phyloP scores from a whole-genome alignment of 129 eudicot species.

The Lonicera japonica region DNA sequence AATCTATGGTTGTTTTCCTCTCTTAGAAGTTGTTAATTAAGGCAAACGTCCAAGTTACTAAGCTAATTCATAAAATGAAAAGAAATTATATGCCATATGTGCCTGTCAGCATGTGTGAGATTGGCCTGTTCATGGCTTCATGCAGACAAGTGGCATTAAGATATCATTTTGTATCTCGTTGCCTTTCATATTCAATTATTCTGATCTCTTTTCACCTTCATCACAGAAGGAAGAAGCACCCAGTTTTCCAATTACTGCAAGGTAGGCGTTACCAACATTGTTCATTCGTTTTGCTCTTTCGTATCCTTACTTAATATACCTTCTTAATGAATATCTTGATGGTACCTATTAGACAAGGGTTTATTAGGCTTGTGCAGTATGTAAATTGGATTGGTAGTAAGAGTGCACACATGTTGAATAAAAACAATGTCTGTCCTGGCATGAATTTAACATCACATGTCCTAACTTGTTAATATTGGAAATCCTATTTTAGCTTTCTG shows the following conservation, averaged over 20 bases:
- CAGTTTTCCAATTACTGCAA: constrained; percentile 20
- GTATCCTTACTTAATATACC: neutral
- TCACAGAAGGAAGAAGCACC: constrained; percentile 36
- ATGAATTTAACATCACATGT: too few species aligned
- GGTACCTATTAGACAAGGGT: neutral
- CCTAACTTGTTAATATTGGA: too few species aligned
- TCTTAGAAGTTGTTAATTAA: neutral
- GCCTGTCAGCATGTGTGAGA: neutral
- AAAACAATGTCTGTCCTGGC: too few species aligned
- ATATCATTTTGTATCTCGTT: neutral
- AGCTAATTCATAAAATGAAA: neutral
- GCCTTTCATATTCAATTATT: neutral
- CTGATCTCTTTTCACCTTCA: constrained; percentile 1
- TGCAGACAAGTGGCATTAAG: too few species aligned
- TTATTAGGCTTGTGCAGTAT: neutral
- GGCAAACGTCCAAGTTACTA: neutral
- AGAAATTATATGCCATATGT: neutral
- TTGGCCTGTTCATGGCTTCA: neutral
- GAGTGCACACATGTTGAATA: neutral
- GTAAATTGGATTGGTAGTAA: neutral
- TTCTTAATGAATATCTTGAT: constrained; percentile 1
- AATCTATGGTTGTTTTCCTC: neutral
- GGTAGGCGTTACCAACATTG: constrained; percentile 19
- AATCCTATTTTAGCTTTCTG: too few species aligned
- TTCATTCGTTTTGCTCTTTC: neutral